phyloP scores from a whole-genome alignment of 2,329 filamentous ascomycete species.

The Phyllosticta paracitricarpa region DNA sequence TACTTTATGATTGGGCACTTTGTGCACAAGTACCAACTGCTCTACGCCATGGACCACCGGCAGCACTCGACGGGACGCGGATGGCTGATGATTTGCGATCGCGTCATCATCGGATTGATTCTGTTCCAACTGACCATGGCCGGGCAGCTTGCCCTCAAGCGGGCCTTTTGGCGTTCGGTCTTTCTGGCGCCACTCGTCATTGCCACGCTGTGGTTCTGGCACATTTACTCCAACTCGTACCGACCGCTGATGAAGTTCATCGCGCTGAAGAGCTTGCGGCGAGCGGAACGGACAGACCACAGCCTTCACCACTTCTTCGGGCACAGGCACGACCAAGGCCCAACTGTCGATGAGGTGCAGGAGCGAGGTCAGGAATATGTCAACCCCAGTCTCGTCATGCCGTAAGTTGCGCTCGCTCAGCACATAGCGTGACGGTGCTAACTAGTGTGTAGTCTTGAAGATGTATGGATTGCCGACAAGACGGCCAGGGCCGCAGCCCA shows the following conservation, averaged over 20 bases:
- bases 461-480: constrained; percentile 51
- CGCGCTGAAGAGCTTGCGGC: constrained; percentile 72
- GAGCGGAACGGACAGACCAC: constrained; percentile 44
- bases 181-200: constrained; percentile 67
- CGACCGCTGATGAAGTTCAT: constrained; percentile 88
- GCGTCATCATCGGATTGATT: constrained; percentile 73
- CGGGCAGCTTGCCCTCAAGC: constrained; percentile 67
- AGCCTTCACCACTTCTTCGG: constrained; percentile 16
- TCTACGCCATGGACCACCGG: constrained; percentile 97
- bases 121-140: constrained; percentile 89
- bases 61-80: constrained; percentile 87
- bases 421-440: constrained; percentile 5
- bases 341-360: constrained; percentile 61
- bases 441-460: constrained; percentile 44
- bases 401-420: constrained; percentile 40
- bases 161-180: constrained; percentile 62
- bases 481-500: neutral
- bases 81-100: constrained; percentile 95
- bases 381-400: constrained; percentile 62
- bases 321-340: constrained; percentile 21
- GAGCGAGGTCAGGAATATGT: constrained; percentile 63
- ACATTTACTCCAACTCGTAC: constrained; percentile 70
- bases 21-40: constrained; percentile 91
- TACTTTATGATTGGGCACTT: constrained; percentile 81
- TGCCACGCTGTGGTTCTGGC: constrained; percentile 80